Base-by-base conservation (phyloP, 208 protist species). In the Sergeia podlipaevii region DNA sequence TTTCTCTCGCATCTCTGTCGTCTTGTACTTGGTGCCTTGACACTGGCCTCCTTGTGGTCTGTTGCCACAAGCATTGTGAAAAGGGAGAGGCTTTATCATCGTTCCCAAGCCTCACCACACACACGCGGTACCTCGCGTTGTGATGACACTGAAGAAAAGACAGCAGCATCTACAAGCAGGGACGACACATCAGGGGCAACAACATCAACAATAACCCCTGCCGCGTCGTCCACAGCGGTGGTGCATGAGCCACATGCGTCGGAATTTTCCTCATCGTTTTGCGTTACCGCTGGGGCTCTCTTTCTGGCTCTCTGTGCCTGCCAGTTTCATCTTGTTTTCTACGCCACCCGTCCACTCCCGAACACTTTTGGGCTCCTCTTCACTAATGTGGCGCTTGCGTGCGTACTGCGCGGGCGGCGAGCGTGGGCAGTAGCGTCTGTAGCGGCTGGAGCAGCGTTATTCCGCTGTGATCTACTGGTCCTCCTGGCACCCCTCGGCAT, bases 271-370 rank as follows among this genome's bases (percentile, higher is more conserved):
- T 46, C 42, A 29, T 30, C 4, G 15, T 7, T 7, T 27, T 18
- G 15, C 21, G 30, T 7, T 11, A 27, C 24, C 18, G 41, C 11
- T 8, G 29, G 23, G 21, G 15, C 45, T 39, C 4, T 73, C 13
- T 89, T 88, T 58, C 50, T 70, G 29, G 43, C 89, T 29, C 53
- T 94, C 10, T 76, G 65, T 28, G 26, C 52, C 7, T 33, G 28
- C 15, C 89, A 97, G 62, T 97, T 97, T 61, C 94, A 98, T 59
- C 21, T 92, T 11, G 24, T 92, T 0, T 97, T 96, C 70, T 98
- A 98, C 65, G 62, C 74, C 8, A 81, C 63, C 7, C 69, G 95
- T 20, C 52, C 90, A 33, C 74, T 98, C 8, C 93, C 93, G 18
- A 98, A 98, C 64, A 89, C 80, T 1, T 97, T 94, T 60, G 96